Percentiles rank a stretch among this genome's conserved stretches.
phyloP scores from a whole-genome alignment of 441 rosid genomes.

The Geranium incanum region DNA sequence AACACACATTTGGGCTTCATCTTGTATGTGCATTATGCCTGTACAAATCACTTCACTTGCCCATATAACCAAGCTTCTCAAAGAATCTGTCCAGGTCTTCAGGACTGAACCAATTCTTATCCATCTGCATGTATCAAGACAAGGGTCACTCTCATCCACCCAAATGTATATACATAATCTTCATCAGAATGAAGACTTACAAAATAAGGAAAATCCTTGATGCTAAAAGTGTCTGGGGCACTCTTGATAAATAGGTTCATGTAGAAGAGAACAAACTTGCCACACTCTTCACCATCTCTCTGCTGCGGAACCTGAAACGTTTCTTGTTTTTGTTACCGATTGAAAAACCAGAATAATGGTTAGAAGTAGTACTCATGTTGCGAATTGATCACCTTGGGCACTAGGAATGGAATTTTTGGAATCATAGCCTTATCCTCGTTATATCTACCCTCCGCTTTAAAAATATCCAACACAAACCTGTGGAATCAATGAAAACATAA shows the following conservation, averaged over 20 bases:
- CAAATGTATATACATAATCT: background rate
- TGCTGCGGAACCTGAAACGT: slow-evolving; percentile 80
- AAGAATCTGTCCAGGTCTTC: slow-evolving; percentile 42
- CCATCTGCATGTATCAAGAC: slow-evolving; percentile 47
- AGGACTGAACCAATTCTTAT: slow-evolving; percentile 58
- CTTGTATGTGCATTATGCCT: background rate
- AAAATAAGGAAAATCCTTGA: slow-evolving; percentile 45
- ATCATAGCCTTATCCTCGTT: slow-evolving; percentile 32
- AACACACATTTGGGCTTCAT: background rate
- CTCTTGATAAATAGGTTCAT: slow-evolving; percentile 50
- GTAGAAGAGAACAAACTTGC: slow-evolving; percentile 69
- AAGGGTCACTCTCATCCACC: slow-evolving; percentile 10
- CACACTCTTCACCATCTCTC: slow-evolving; percentile 67
- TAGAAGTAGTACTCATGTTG: background rate
- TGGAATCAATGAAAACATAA: slow-evolving; percentile 17
- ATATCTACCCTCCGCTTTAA: slow-evolving; percentile 45
- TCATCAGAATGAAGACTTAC: slow-evolving; percentile 36
- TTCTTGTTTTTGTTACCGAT: background rate
- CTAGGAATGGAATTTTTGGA: slow-evolving; percentile 45
- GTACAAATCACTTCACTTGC: background rate
- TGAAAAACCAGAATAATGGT: background rate
- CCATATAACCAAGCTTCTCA: slow-evolving; percentile 32
- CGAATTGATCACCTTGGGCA: slow-evolving; percentile 48
- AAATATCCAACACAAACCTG: slow-evolving; percentile 77
- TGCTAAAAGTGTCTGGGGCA: slow-evolving; percentile 49